Base-by-base conservation (phyloP, 2,329 filamentous ascomycete genomes). In the Apiospora phragmitis region DNA sequence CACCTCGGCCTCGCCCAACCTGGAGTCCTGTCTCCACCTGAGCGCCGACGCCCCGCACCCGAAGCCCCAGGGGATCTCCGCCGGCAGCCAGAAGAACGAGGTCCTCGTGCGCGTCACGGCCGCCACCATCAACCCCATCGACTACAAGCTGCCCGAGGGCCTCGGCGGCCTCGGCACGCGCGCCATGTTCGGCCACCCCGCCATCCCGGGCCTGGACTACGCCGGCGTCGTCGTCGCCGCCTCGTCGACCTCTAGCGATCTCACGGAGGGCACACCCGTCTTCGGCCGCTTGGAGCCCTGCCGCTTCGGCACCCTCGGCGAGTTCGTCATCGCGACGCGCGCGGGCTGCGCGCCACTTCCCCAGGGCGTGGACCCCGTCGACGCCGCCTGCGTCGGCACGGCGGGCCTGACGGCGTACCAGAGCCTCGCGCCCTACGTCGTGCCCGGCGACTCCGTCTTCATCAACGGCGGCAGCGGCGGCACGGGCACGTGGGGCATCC, bases 401-500 rank as follows among this genome's bases (percentile, higher is more conserved):
- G 85, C 85, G 0, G 86, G 80, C 0, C 75, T 83, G 72, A 87
- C 86, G 3, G 84, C 85, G 4, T 85, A 84, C 71, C 84, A 87
- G 75, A 76, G 79, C 42, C 79, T 88, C 32, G 77, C 86, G n/a
- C 82, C 83, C 1, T 78, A 84, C 70, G 83, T 86, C 65, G 80
- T 82, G 29, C 69, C 79, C 1, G 68, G 68, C 68, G 84, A 87
- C 68, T 86, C 84, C 74, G 83, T 92, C 9, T 89, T 92, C 75
- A 86, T 92, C 77, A 92, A 92, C 73, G 90, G 89, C 16, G 90
- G 89, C 0, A 88, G 85, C 7, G 91, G 91, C 12, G 90, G 90
- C 0, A 86, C 84, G 0, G 91, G 91, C 0, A 84, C 85, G 0
- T 91, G 85, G 70, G 86, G 84, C 0, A 88, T 92, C 69, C 90